Percentiles rank a stretch among this genome's conserved stretches.
phyloP scores from a whole-genome alignment of 768 basidiomycete species.

The Coprinopsis marcescibilis region DNA sequence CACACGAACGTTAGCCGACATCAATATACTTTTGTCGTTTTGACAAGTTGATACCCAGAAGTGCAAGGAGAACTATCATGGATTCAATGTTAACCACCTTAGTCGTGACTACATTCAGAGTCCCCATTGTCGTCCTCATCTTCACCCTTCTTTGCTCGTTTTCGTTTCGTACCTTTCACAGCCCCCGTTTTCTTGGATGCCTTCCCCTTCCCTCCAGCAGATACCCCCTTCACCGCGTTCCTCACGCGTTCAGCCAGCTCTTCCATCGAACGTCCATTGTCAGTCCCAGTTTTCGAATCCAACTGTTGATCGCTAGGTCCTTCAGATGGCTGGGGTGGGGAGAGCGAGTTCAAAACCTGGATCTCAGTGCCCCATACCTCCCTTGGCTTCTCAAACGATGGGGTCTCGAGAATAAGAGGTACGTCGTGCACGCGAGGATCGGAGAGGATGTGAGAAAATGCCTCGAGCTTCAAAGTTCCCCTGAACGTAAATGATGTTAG shows the following conservation, averaged over 20 bases:
- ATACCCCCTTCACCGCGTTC: slow-evolving; percentile 14
- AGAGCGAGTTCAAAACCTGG: slow-evolving; percentile 45
- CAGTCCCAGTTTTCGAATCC: not conserved
- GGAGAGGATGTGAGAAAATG: slow-evolving; percentile 62
- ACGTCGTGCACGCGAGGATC: slow-evolving; percentile 65
- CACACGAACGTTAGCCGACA: too few species aligned
- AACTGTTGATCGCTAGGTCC: slow-evolving; percentile 10
- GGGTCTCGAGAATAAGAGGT: slow-evolving; percentile 81
- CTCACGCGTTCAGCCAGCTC: slow-evolving; percentile 12
- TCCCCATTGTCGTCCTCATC: too few species aligned
- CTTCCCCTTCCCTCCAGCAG: too few species aligned
- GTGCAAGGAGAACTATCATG: too few species aligned
- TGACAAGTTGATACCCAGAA: too few species aligned
- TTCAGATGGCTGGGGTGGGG: slow-evolving; percentile 13
- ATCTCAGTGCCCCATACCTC: slow-evolving; percentile 76
- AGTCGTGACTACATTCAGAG: too few species aligned
- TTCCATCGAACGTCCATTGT: slow-evolving; percentile 1
- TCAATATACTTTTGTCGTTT: too few species aligned
- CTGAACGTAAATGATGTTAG: slow-evolving; percentile 26
- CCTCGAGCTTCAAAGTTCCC: slow-evolving; percentile 57
- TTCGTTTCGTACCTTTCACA: too few species aligned
- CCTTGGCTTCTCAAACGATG: slow-evolving; percentile 52
- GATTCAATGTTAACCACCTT: too few species aligned
- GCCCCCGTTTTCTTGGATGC: too few species aligned
- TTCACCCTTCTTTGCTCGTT: too few species aligned